These are phyloP conservation scores for Suillus weaverae DNA, from an alignment of 768 basidiomycete genomes.

Conservation along the genomic window DNA sequence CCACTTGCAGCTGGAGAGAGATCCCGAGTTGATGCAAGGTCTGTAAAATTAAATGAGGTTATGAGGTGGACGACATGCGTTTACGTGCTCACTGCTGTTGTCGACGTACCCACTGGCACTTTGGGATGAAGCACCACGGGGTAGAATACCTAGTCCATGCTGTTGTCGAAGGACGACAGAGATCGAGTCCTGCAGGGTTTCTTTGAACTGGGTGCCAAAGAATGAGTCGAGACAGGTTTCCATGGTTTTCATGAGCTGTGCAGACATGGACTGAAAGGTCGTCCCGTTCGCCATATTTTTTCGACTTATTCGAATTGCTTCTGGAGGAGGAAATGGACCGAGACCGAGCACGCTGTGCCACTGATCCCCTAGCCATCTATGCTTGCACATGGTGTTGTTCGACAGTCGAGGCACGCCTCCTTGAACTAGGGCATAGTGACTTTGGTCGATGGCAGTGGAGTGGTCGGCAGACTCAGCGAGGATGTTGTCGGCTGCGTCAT, in stretches of 20 bases:
- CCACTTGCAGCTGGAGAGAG: no score
- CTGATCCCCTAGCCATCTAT: background rate
- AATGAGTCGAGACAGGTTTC: no score
- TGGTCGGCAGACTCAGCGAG: background rate
- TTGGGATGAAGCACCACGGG: no score
- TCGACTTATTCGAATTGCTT: background rate
- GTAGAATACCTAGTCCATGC: no score
- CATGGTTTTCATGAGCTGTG: background rate
- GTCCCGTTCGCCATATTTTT: background rate
- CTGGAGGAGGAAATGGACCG: background rate
- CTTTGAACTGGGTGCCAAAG: no score
- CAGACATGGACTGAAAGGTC: background rate
- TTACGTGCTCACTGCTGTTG: no score
- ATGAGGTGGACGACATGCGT: no score
- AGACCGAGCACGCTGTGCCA: background rate
- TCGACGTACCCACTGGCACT: no score
- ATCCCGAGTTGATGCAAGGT: no score
- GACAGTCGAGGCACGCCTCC: background rate
- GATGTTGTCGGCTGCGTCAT: background rate
- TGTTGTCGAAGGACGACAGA: no score
- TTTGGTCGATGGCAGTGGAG: background rate
- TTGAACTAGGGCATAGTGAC: background rate
- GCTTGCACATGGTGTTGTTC: background rate
- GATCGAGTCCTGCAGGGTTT: no score
- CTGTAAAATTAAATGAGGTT: no score